Base-by-base conservation (phyloP, 371 early-diverging fungal genomes). In the Chytridium lagenaria region DNA sequence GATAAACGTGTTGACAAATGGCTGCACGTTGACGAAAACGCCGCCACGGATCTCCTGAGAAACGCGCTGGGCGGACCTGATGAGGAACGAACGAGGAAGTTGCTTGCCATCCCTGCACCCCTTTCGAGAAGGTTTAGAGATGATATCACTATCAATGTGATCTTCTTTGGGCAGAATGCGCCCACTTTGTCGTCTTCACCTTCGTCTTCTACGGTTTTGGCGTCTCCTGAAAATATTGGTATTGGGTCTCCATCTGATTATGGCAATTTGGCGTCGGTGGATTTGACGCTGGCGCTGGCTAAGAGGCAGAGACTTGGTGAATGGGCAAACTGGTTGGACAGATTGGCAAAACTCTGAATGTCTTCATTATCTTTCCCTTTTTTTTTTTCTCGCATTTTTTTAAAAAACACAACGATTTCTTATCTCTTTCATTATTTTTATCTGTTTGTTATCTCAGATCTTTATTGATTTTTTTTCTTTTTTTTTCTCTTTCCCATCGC, bases 101-200 rank as follows among this genome's bases (percentile, higher is more conserved):
- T 88, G 26, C 72, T 89, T 73, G 72, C 81, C 19, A 84, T 90
- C 28, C 91, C 87, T 16, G 73, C 88, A 1, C 88, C 88, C 15
- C 50, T 80, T 38, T 79, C 82, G 39, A 86, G 98, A 57, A 76
- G 87, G 23, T 93, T 87, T 76, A 86, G 97, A 16, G 98, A 98
- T 80, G 98, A 98, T 76, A 93, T 97, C 61, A 96, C 97, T 0
- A 92, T 94, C 31, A 90, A 90, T 33, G 93, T 98, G 2, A 83
- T 95, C 34, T 90, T 92, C 49, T 88, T 97, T 40, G 67, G 70
- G 10, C 67, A 73, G 31, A 51, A 69, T 16, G 50, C 19, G 34
- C 31, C 31, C 16, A 23, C 16, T 33, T 15, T 16, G 28, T 51
- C 34, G n/a, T 10, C 49, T 22, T 44, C 44, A 7, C 44, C 44